Evolutionary conservation across 495 filamentous ascomycete species (phyloP), one percentile per base, ranked within the genome.

Genomic region (Penicillium riverlandense): DNA sequence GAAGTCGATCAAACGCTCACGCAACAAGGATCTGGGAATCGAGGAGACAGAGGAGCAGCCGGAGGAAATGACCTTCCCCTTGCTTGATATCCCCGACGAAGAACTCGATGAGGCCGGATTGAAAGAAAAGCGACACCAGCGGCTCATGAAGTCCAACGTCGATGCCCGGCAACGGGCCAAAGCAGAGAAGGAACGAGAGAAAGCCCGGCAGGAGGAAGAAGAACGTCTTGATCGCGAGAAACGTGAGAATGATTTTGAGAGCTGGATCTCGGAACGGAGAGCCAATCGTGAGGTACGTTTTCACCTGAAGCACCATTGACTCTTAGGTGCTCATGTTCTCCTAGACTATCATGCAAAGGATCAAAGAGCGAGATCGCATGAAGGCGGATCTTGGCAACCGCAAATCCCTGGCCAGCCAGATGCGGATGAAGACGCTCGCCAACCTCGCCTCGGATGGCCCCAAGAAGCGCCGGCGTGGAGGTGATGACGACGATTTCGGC

Each of bases 351-450:
- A 67, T 98, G 1, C 78, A 85, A 59, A 86, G 77, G 57, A 91
- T 97, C 63, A 95, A 95, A 62, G 94, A 97, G 45, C 82, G 91
- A 28, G 87, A 95, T 47, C 77, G 92, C 15, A 75, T 96, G 41
- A 95, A 92, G 62, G 84, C 85, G 1, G 92, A 98, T 54, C 75
- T 96, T 0, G 88, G 90, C 22, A 96, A 97, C 60, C 85, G 92
- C 48, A 98, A 98, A 61, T 96, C 90, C 1, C 78, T 96, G 9
- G 94, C 94, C 9, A 88, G 81, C 43, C 92, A 96, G 55, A 89
- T 92, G 70, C 86, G 92, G 28, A 98, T 98, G 92, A 96, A 97
- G 67, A 88, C 80, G 11, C 84, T 98, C n/a, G 94, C 92, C 34
- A 96, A 95, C 52, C 83, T 98, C 2, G 92, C 92, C 11, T 89